phyloP scores from a whole-genome alignment of 1,284 basidiomycete genomes.

The Ceratorhiza oryzae-sativae region DNA sequence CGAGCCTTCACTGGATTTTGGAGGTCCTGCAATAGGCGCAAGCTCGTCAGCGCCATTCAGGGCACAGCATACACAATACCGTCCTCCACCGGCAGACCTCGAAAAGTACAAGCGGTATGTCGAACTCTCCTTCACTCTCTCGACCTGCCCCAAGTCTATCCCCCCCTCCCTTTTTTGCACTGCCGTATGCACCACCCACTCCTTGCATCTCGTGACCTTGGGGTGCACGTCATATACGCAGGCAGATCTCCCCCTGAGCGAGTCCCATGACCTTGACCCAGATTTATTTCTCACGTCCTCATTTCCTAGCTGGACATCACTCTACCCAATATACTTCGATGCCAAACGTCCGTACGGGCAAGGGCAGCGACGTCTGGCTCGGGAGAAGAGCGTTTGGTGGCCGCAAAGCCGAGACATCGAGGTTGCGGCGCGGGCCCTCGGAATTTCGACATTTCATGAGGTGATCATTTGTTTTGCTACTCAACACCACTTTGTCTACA shows the following conservation, averaged over 20 bases:
- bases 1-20: conserved; percentile 19
- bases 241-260: background rate
- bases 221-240: conserved; percentile 17
- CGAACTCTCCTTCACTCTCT: background rate
- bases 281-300: conserved; percentile 25
- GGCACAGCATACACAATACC: conserved; percentile 32
- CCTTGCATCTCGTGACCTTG: conserved; percentile 13
- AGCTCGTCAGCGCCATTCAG: conserved; percentile 22
- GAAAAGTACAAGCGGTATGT: conserved; percentile 51
- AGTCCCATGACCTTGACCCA: conserved; percentile 23
- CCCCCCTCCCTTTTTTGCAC: too few relatives aligned
- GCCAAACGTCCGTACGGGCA: conserved; percentile 87
- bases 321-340: conserved; percentile 98
- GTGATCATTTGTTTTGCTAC: conserved; percentile 52
- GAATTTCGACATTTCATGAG: conserved; percentile 84
- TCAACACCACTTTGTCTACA: background rate
- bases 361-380: conserved; percentile 81
- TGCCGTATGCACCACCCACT: background rate
- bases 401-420: conserved; percentile 92
- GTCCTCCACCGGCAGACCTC: conserved; percentile 45
- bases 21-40: background rate
- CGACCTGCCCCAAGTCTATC: conserved; percentile 31
- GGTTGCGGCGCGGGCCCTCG: conserved; percentile 78
- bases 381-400: conserved; percentile 89
- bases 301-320: conserved; percentile 79